Conservation (phyloP, 768 basidiomycete genomes). For the Mycena vitilis region DNA sequence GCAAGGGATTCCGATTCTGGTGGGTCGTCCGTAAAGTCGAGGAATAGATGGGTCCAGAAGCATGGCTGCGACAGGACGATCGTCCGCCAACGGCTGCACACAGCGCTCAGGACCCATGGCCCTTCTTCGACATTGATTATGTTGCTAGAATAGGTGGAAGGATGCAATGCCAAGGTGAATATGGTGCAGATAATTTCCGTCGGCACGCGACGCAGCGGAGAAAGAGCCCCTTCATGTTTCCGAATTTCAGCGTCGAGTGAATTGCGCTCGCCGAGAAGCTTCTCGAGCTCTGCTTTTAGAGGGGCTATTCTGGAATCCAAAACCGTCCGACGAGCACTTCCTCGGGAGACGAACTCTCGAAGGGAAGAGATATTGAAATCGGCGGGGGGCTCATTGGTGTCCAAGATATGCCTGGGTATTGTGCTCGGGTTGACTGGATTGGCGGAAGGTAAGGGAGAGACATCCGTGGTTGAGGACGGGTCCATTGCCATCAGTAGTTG, state of each 20-base stretch:
- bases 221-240: constrained; percentile 4
- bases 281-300: neutral
- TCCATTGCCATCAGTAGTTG: too few species aligned
- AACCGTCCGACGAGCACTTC: neutral
- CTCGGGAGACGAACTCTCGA: constrained; percentile 9
- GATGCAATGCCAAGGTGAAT: neutral
- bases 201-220: constrained; percentile 10
- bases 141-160: neutral
- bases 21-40: neutral
- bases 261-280: neutral
- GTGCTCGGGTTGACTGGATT: neutral
- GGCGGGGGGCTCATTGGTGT: constrained; percentile 4
- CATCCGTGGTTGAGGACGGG: too few species aligned
- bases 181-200: constrained; percentile 7
- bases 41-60: neutral
- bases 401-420: neutral
- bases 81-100: constrained; percentile 7
- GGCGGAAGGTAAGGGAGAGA: too few species aligned
- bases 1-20: neutral
- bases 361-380: constrained; percentile 2
- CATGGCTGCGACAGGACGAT: neutral
- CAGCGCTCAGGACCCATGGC: constrained; percentile 1
- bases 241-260: neutral
- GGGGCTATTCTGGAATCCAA: constrained; percentile 4
- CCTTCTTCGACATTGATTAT: neutral